Evolutionary conservation across 495 filamentous ascomycete genomes (phyloP).

Genomic region (Talaromyces stipitatus): DNA sequence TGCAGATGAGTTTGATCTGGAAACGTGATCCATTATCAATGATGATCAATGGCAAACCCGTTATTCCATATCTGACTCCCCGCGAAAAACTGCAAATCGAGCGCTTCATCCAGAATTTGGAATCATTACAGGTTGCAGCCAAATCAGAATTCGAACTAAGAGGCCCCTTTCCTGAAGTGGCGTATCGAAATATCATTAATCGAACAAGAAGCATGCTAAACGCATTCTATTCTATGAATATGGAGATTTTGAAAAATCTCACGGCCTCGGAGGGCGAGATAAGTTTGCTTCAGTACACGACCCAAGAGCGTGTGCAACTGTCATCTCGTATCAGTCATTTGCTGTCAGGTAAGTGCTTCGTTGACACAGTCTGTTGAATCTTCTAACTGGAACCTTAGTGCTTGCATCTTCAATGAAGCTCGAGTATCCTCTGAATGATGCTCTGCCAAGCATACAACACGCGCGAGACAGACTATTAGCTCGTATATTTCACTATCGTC

Average conservation of each 20-base stretch:
- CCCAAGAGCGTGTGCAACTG: conserved; percentile 67
- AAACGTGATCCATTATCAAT: conserved; percentile 83
- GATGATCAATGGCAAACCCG: conserved; percentile 48
- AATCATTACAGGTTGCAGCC: conserved; percentile 66
- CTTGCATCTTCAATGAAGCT: conserved; percentile 88
- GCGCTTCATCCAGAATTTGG: conserved; percentile 54
- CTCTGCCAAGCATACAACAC: conserved; percentile 72
- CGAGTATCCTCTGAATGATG: conserved; percentile 85
- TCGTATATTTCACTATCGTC: conserved; percentile 79
- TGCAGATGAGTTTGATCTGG: conserved; percentile 95
- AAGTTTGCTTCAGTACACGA: conserved; percentile 69
- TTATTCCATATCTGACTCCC: conserved; percentile 67
- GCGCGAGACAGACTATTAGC: conserved; percentile 78
- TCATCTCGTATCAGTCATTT: conserved; percentile 87
- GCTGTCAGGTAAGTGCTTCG: conserved; percentile 56
- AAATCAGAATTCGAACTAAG: conserved; percentile 74
- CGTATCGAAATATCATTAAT: conserved; percentile 63
- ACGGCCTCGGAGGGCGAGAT: conserved; percentile 72
- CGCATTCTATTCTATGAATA: conserved; percentile 90
- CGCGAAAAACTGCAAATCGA: conserved; percentile 70
- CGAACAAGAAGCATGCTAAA: conserved; percentile 80
- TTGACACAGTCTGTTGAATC: neutral
- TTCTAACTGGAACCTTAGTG: conserved; percentile 39
- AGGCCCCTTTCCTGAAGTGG: conserved; percentile 69
- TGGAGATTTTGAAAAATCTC: conserved; percentile 77